Evolutionary conservation across 1,284 basidiomycete species (phyloP).

Genomic region (Fomes fomentarius): DNA sequence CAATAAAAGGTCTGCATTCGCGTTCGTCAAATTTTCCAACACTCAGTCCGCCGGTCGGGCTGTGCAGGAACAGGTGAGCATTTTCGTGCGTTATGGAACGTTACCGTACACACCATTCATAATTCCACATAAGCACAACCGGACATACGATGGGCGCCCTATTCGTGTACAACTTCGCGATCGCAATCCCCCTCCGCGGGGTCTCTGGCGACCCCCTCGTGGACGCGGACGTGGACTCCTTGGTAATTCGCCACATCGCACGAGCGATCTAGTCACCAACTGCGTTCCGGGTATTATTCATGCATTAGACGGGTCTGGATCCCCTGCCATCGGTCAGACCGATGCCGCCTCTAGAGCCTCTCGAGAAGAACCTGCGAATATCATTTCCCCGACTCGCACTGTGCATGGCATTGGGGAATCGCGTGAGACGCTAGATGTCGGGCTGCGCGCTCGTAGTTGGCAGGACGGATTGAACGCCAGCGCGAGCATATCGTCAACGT

Average conservation of each 20-base stretch:
- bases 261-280: not conserved
- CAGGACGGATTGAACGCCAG: not conserved
- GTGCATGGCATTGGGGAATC: not conserved
- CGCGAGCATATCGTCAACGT: constrained; percentile 16
- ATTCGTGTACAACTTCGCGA: constrained; percentile 66
- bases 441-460: not conserved
- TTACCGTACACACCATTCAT: constrained; percentile 43
- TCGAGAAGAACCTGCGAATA: not conserved
- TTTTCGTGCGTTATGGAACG: constrained; percentile 10
- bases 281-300: not conserved
- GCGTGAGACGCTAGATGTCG: not conserved
- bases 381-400: not conserved
- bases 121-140: constrained; percentile 58
- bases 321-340: too few relatives aligned
- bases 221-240: constrained; percentile 12
- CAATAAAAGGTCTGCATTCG: constrained; percentile 67
- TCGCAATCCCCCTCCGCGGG: constrained; percentile 30
- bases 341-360: too few relatives aligned
- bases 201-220: constrained; percentile 28
- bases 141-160: constrained; percentile 62
- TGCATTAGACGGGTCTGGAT: not conserved
- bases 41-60: constrained; percentile 62
- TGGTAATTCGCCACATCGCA: not conserved
- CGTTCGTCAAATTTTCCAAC: constrained; percentile 72
- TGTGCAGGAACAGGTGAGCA: constrained; percentile 60